Conservation (phyloP, 2,329 filamentous ascomycete genomes). For the Pestalotiopsis sp. region DNA sequence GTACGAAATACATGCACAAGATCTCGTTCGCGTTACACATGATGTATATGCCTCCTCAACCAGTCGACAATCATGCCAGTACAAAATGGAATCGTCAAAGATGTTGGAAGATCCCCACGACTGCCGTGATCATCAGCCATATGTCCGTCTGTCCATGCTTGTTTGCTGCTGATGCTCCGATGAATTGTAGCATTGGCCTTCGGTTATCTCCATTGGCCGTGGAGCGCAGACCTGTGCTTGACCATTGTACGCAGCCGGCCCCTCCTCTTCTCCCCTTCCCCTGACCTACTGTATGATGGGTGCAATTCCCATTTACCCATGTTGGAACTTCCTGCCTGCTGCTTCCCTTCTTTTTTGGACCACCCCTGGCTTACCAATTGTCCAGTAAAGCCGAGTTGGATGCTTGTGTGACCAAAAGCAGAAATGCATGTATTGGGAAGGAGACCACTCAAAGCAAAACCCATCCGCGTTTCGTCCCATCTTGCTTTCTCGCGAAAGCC, state of each 20-base stretch:
- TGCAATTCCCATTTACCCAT: background rate
- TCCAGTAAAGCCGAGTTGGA: background rate
- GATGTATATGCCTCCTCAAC: background rate
- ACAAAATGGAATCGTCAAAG: background rate
- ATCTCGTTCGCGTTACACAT: background rate
- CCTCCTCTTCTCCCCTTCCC: background rate
- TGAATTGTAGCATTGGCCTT: background rate
- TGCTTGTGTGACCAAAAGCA: background rate
- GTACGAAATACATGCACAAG: background rate
- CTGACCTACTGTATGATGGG: background rate
- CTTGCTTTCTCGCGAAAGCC: background rate
- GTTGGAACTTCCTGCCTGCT: background rate
- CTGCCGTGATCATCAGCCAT: background rate
- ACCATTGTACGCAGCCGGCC: background rate
- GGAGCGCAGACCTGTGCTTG: background rate
- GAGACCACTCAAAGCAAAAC: slow-evolving; percentile 10
- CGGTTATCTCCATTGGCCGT: background rate
- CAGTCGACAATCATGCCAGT: background rate
- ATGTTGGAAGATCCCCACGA: background rate
- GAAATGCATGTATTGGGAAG: slow-evolving; percentile 7
- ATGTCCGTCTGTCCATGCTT: background rate
- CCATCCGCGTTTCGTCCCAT: background rate
- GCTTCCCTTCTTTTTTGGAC: background rate
- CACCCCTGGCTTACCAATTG: background rate
- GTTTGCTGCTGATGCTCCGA: background rate